Evolutionary conservation across 2,329 filamentous ascomycete genomes (phyloP), one percentile per base, ranked within the genome.

Genomic region (Microdochium nivale): DNA sequence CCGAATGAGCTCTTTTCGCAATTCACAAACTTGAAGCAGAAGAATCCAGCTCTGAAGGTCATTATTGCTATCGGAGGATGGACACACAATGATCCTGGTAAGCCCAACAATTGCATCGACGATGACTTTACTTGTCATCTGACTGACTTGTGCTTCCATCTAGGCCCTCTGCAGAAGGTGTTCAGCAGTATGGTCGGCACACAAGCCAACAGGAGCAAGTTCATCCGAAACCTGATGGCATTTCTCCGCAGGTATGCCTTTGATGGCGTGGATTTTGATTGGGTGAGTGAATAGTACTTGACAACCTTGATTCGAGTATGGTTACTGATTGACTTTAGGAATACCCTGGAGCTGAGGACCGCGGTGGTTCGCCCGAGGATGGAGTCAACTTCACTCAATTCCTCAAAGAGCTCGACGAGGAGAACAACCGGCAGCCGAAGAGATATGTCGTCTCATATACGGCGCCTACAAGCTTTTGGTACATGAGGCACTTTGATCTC

Each of bases 351-450:
- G 62, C 60, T 3, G 23, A 16, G 8, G 60, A 65, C 46, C 57
- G 60, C 2, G 58, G 60, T 3, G 61, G 61, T 19, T 21, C 51
- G 3, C 9, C 44, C 7, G 51, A 52, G 2, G 62, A 65, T 51
- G 49, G 48, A 2, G 35, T 23, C 1, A 65, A 64, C 48, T 62
- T 58, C 43, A 50, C 56, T 3, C 24, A 32, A 0, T 49, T 65
- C 2, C 51, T 62, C 1, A 61, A 82, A 83, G 76, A 70, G 77
- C 74, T 25, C 4, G 43, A 23, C 25, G 46, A 51, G 14, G 19
- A 35, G 3, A 49, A 43, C 32, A 51, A 54, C 13, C 25, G 51
- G 11, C 40, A 54, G 30, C 51, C 47, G 0, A 16, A 3, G 21
- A 43, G 51, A 30, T 59, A 49, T 32, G 30, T 44, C 46, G 19